Conservation (phyloP, 495 filamentous ascomycete species). For the Penicillium antarcticum region DNA sequence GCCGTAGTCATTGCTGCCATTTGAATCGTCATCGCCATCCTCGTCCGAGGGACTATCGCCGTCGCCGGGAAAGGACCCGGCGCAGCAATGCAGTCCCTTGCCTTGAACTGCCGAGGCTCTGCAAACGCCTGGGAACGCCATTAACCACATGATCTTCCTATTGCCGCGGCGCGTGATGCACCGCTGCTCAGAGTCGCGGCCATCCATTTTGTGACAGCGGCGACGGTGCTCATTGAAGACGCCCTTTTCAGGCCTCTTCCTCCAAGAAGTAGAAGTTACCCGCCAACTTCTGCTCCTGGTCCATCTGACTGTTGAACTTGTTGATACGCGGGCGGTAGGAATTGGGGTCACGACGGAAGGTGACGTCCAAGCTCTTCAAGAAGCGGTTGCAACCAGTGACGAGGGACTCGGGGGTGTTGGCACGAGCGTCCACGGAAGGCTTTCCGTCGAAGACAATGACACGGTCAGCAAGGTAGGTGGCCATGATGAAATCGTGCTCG, state of each 20-base stretch:
- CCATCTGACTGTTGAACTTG: conserved; percentile 90
- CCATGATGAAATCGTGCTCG: conserved; percentile 99
- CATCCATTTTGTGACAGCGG: conserved; percentile 39
- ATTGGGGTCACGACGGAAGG: conserved; percentile 95
- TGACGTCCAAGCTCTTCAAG: conserved; percentile 92
- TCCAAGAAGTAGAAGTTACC: conserved; percentile 99
- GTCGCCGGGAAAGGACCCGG: conserved; percentile 31
- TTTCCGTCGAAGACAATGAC: conserved; percentile 97
- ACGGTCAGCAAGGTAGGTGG: conserved; percentile 92
- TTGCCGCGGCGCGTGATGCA: conserved; percentile 33
- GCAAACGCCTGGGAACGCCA: conserved; percentile 43
- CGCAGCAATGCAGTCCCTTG: conserved; percentile 19
- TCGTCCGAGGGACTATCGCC: conserved; percentile 44
- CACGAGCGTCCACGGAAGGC: conserved; percentile 81
- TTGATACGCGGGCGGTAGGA: conserved; percentile 97
- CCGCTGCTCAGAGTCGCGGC: conserved; percentile 39
- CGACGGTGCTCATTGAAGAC: conserved; percentile 45
- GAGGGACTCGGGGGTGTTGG: conserved; percentile 85
- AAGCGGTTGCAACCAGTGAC: conserved; percentile 97
- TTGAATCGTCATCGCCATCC: conserved; percentile 44
- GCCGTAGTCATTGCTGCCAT: conserved; percentile 13
- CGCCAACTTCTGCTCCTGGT: conserved; percentile 91
- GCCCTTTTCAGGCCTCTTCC: conserved; percentile 76
- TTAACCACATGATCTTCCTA: conserved; percentile 34
- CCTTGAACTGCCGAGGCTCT: conserved; percentile 38